Percentiles rank a stretch among this genome's conserved stretches.
Evolutionary conservation across 1,284 basidiomycete species (phyloP).

Genomic region (Pyrrhoderma lamaoense): DNA sequence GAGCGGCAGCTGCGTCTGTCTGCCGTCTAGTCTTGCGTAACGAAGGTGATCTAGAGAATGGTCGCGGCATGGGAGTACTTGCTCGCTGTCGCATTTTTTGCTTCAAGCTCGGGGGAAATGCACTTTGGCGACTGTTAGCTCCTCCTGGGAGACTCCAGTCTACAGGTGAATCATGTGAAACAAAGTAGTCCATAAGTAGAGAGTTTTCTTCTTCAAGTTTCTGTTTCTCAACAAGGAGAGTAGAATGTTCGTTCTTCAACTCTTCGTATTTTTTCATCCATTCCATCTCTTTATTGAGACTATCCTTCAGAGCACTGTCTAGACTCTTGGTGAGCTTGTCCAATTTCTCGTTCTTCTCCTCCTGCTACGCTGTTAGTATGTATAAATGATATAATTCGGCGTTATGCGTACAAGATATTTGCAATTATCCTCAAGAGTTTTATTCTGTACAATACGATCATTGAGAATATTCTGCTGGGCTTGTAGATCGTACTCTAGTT

Average conservation of each 20-base stretch:
- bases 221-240: constrained; percentile 5
- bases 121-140: background rate
- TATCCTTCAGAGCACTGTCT: constrained; percentile 15
- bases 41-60: constrained; percentile 5
- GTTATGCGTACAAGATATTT: constrained; percentile 10
- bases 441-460: constrained; percentile 11
- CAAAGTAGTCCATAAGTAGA: constrained; percentile 16
- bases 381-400: background rate
- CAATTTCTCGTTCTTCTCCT: constrained; percentile 2
- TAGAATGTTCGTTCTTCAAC: constrained; percentile 7
- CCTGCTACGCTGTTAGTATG: constrained; percentile 1
- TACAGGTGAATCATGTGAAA: constrained; percentile 15
- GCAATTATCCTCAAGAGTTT: constrained; percentile 9
- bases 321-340: constrained; percentile 9
- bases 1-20: constrained; percentile 7
- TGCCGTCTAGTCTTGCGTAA: constrained; percentile 11
- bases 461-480: constrained; percentile 12
- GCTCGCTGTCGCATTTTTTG: constrained; percentile 14
- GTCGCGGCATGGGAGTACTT: constrained; percentile 12
- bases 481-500: constrained; percentile 12
- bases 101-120: constrained; percentile 6
- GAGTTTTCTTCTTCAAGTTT: constrained; percentile 12
- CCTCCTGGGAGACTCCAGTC: constrained; percentile 15
- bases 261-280: constrained; percentile 15
- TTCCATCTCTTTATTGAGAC: constrained; percentile 16